These are phyloP conservation scores for Pilasporangium apinafurcum DNA, from an alignment of 352 stramenopile genomes.

Conservation along the genomic window DNA sequence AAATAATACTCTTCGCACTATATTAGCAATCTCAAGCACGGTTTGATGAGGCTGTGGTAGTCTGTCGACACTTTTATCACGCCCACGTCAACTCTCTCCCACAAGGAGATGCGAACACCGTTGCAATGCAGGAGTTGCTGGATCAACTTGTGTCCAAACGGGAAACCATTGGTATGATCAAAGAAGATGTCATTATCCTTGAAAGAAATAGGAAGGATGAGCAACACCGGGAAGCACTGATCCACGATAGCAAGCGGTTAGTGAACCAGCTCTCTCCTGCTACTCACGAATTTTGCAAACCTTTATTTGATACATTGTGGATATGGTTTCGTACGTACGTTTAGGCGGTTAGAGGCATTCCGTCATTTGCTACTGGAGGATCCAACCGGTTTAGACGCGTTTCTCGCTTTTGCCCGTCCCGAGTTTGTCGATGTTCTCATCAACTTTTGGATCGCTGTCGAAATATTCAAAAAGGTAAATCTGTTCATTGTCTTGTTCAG, in stretches of 20 bases:
- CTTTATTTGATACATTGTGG: not conserved
- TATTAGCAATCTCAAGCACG: constrained; percentile 9
- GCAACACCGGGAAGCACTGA: constrained; percentile 10
- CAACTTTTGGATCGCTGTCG: constrained; percentile 55
- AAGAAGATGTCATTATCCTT: constrained; percentile 21
- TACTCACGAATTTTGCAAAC: not conserved
- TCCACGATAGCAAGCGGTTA: constrained; percentile 25
- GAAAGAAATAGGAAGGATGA: constrained; percentile 10
- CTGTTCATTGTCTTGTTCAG: not conserved
- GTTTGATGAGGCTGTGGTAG: constrained; percentile 17
- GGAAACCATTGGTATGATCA: constrained; percentile 22
- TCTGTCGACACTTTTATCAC: constrained; percentile 11
- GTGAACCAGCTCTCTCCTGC: not conserved
- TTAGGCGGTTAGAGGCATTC: constrained; percentile 27
- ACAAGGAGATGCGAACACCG: no score
- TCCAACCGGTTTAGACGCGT: constrained; percentile 14
- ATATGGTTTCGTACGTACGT: not conserved
- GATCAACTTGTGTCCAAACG: constrained; percentile 23
- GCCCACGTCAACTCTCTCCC: constrained; percentile 5
- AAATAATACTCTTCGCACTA: not conserved
- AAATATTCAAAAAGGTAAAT: constrained; percentile 40
- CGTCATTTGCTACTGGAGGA: constrained; percentile 30
- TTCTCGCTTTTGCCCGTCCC: constrained; percentile 30
- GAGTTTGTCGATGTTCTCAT: constrained; percentile 58
- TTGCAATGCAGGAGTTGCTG: constrained; percentile 10